phyloP scores from a whole-genome alignment of 2,329 filamentous ascomycete species.

The Davidsoniella neocaledoniae region DNA sequence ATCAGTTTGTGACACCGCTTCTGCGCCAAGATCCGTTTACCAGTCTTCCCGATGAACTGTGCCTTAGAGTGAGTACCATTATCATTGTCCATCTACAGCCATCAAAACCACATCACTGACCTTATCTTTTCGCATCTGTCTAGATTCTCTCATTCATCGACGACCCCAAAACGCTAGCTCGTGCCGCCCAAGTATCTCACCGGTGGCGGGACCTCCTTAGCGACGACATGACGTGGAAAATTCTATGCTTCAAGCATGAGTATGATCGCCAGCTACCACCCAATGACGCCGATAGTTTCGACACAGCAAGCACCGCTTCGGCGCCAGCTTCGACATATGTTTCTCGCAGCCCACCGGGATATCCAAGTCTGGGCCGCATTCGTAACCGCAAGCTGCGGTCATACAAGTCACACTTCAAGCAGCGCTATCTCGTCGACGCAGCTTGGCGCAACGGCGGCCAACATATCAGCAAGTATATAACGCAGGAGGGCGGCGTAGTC shows the following conservation, averaged over 20 bases:
- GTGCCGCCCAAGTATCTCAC: slow-evolving; percentile 89
- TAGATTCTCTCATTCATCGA: slow-evolving; percentile 94
- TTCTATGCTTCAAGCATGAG: slow-evolving; percentile 87
- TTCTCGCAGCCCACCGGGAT: slow-evolving; percentile 16
- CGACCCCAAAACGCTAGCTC: slow-evolving; percentile 81
- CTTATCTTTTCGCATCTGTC: neutral
- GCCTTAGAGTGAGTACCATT: slow-evolving; percentile 47
- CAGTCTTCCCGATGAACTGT: slow-evolving; percentile 81
- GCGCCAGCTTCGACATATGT: slow-evolving; percentile 10
- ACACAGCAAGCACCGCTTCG: neutral
- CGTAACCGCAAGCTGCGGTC: slow-evolving; percentile 49
- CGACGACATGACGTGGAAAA: slow-evolving; percentile 97
- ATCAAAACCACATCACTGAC: slow-evolving; percentile 4
- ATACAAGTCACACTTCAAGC: slow-evolving; percentile 95
- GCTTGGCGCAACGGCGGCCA: slow-evolving; percentile 90
- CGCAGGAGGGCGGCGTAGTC: slow-evolving; percentile 89
- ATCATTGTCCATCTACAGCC: neutral
- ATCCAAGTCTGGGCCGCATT: slow-evolving; percentile 10
- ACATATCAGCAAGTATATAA: slow-evolving; percentile 72
- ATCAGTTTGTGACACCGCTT: slow-evolving; percentile 84
- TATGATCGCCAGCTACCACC: slow-evolving; percentile 50
- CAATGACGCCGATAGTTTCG: slow-evolving; percentile 14
- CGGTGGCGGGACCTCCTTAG: slow-evolving; percentile 86
- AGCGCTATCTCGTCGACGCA: slow-evolving; percentile 89
- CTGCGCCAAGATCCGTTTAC: slow-evolving; percentile 94